Percentiles rank a stretch among this genome's conserved stretches.
Conservation (phyloP, 306 rosid genomes). For the Castanopsis chinensis region DNA sequence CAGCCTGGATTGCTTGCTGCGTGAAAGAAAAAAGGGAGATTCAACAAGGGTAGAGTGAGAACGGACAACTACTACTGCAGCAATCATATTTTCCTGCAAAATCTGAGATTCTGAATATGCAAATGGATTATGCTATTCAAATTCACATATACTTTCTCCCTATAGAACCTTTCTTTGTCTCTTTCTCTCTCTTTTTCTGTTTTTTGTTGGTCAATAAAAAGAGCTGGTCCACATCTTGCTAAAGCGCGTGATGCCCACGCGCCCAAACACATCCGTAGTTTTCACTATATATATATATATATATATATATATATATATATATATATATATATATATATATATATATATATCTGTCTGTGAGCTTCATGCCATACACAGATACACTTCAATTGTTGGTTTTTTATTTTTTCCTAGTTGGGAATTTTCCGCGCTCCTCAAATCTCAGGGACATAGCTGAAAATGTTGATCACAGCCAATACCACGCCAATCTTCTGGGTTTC, state of each 20-base stretch:
- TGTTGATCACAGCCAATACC: conserved; percentile 33
- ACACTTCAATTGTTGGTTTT: neutral
- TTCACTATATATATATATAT: neutral
- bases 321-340: too few relatives aligned
- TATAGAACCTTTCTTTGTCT: neutral
- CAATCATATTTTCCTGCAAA: conserved; percentile 37
- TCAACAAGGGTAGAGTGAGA: conserved; percentile 32
- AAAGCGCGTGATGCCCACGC: conserved; percentile 24
- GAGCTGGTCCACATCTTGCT: conserved; percentile 34
- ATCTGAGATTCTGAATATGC: conserved; percentile 3
- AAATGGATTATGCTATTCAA: neutral
- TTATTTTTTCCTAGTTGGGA: neutral
- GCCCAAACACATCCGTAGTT: neutral
- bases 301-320: too few relatives aligned
- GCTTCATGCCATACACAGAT: too few relatives aligned
- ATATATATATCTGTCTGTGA: too few relatives aligned
- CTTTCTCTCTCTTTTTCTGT: too few relatives aligned
- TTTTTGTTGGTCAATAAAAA: neutral
- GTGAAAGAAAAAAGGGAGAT: conserved; percentile 26
- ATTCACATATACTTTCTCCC: neutral
- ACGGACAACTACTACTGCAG: conserved; percentile 15
- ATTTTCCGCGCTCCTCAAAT: conserved; percentile 13
- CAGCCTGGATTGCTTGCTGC: conserved; percentile 26
- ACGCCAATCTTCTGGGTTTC: conserved; percentile 20
- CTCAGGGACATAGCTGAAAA: conserved; percentile 7